Conservation (phyloP, 2,329 filamentous ascomycete species). For the Talaromyces piceae region DNA sequence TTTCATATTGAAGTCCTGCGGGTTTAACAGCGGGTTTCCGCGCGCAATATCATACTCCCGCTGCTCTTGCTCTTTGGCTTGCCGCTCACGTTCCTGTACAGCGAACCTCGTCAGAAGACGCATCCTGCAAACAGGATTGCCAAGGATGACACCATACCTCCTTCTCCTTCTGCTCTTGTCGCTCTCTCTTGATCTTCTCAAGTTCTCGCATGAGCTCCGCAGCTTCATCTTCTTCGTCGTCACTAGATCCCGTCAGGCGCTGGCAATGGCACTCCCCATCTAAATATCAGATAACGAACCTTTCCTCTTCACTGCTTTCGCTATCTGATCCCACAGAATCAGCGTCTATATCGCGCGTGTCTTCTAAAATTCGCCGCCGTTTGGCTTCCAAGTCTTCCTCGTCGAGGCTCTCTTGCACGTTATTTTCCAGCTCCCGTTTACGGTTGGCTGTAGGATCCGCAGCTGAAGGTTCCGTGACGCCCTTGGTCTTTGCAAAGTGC, state of each 20-base stretch:
- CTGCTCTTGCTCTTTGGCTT: conserved; percentile 73
- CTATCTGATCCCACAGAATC: conserved; percentile 59
- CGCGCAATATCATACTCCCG: conserved; percentile 82
- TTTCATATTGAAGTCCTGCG: conserved; percentile 84
- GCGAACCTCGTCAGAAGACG: conserved; percentile 2
- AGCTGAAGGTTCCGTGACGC: conserved; percentile 43
- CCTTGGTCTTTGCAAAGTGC: conserved; percentile 79
- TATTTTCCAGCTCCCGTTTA: conserved; percentile 60
- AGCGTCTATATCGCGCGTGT: conserved; percentile 80
- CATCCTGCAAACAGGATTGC: neutral
- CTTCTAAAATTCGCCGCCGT: conserved; percentile 76
- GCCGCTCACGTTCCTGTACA: conserved; percentile 64
- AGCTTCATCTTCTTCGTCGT: conserved; percentile 72
- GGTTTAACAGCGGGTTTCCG: conserved; percentile 85
- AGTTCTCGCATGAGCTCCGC: conserved; percentile 87
- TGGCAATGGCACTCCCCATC: conserved; percentile 14
- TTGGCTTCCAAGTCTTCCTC: conserved; percentile 73
- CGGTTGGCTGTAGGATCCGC: conserved; percentile 34
- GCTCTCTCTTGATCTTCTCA: conserved; percentile 85
- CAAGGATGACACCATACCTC: conserved; percentile 41
- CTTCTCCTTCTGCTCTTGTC: conserved; percentile 70
- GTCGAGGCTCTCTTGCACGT: conserved; percentile 27
- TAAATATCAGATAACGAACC: conserved; percentile 27
- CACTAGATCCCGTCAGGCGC: conserved; percentile 37
- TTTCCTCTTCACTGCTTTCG: conserved; percentile 56